Evolutionary conservation across 768 basidiomycete species (phyloP).

Genomic region (Cytidiella melzeri): DNA sequence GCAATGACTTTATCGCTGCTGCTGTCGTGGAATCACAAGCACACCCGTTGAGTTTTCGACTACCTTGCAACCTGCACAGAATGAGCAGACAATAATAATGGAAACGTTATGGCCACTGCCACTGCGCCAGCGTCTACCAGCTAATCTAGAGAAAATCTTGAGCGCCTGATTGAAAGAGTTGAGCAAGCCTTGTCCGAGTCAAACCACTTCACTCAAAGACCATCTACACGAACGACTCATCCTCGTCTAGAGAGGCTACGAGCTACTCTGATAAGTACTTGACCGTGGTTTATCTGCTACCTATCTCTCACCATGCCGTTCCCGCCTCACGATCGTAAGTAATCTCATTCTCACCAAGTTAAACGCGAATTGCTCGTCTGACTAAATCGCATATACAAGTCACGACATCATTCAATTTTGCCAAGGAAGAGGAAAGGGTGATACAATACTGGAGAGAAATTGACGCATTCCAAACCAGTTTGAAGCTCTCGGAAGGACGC

Average conservation of each 20-base stretch:
- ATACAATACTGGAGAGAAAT: conserved; percentile 92
- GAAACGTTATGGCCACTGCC: too few species aligned
- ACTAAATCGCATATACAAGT: conserved; percentile 39
- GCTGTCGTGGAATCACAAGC: too few species aligned
- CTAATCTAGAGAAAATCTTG: neutral
- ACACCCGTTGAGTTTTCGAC: too few species aligned
- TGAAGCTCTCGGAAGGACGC: conserved; percentile 87
- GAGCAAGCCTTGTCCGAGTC: neutral
- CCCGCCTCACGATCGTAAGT: conserved; percentile 24
- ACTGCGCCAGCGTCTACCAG: too few species aligned
- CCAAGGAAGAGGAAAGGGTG: conserved; percentile 87
- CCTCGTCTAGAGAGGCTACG: conserved; percentile 9
- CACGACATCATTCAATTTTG: conserved; percentile 71
- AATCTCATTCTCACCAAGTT: neutral
- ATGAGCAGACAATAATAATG: too few species aligned
- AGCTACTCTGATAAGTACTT: conserved; percentile 6
- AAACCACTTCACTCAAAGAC: neutral
- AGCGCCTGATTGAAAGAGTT: neutral
- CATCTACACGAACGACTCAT: conserved; percentile 7
- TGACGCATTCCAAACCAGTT: conserved; percentile 92
- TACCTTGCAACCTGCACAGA: too few species aligned
- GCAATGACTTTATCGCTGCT: too few species aligned
- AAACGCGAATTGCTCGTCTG: conserved; percentile 3
- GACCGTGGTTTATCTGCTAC: too few species aligned
- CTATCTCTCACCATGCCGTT: conserved; percentile 21